Evolutionary conservation across 2,329 filamentous ascomycete genomes (phyloP).

Genomic region (Stemphylium lycopersici): DNA sequence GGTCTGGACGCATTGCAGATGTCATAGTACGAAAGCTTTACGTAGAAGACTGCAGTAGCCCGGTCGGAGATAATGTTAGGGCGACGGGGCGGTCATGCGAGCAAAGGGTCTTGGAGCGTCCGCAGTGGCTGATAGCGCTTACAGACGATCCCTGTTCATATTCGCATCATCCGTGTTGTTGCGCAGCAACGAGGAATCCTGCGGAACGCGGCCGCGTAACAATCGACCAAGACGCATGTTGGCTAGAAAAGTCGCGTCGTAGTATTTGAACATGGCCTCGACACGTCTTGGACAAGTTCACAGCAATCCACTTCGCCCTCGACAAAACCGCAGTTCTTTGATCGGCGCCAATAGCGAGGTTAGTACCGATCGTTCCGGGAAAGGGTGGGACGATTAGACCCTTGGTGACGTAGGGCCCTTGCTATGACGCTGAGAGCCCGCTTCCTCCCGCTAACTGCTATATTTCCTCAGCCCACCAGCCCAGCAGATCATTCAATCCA

Average conservation of each 20-base stretch:
- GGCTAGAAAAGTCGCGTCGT: background rate
- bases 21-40: slow-evolving; percentile 15
- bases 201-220: slow-evolving; percentile 18
- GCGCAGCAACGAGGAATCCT: slow-evolving; percentile 19
- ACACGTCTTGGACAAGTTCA: background rate
- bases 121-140: slow-evolving; percentile 7
- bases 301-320: background rate
- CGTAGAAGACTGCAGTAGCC: slow-evolving; percentile 13
- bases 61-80: slow-evolving; percentile 4
- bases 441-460: slow-evolving; percentile 28
- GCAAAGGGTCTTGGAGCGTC: slow-evolving; percentile 6
- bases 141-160: slow-evolving; percentile 12
- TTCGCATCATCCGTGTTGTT: slow-evolving; percentile 21
- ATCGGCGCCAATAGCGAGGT: slow-evolving; percentile 12
- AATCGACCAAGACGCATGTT: slow-evolving; percentile 6
- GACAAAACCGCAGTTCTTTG: background rate
- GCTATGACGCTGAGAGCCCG: slow-evolving; percentile 29
- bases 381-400: slow-evolving; percentile 13
- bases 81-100: slow-evolving; percentile 13
- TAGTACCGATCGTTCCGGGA: slow-evolving; percentile 18
- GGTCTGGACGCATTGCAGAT: slow-evolving; percentile 8
- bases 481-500: slow-evolving; percentile 6
- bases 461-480: slow-evolving; percentile 14
- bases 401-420: slow-evolving; percentile 24
- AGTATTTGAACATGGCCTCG: background rate